Conservation (phyloP, 2,329 filamentous ascomycete genomes). For the Phaeosphaeriaceae sp. region DNA sequence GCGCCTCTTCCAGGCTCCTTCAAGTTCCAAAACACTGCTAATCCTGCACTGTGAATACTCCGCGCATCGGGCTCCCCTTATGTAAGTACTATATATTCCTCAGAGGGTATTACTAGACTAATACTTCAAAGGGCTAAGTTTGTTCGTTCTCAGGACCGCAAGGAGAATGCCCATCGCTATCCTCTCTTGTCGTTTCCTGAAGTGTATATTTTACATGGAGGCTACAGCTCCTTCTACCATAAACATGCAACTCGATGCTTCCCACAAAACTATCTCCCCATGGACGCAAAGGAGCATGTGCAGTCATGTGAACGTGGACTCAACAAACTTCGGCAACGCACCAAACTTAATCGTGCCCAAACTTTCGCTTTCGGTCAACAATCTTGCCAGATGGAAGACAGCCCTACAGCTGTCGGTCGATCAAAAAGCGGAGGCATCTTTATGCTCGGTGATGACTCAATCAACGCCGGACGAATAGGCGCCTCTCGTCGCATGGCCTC, state of each 20-base stretch:
- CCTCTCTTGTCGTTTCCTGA: slow-evolving; percentile 93
- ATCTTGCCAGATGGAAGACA: slow-evolving; percentile 65
- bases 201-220: slow-evolving; percentile 94
- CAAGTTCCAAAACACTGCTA: slow-evolving; percentile 77
- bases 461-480: slow-evolving; percentile 41
- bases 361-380: slow-evolving; percentile 94
- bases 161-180: slow-evolving; percentile 83
- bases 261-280: slow-evolving; percentile 95
- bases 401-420: slow-evolving; percentile 58
- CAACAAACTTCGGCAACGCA: slow-evolving; percentile 87
- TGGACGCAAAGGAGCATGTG: slow-evolving; percentile 91
- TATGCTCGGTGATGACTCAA: slow-evolving; percentile 38
- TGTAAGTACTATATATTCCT: slow-evolving; percentile 57
- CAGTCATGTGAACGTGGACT: slow-evolving; percentile 93
- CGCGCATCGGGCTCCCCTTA: slow-evolving; percentile 91
- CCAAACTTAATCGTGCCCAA: slow-evolving; percentile 83
- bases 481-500: slow-evolving; percentile 47
- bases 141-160: slow-evolving; percentile 86
- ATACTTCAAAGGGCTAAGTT: slow-evolving; percentile 70
- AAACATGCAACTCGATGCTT: slow-evolving; percentile 81
- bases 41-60: slow-evolving; percentile 99
- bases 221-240: slow-evolving; percentile 91
- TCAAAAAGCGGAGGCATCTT: slow-evolving; percentile 42
- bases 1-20: slow-evolving; percentile 70
- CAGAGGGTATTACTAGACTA: slow-evolving; percentile 12